phyloP scores from a whole-genome alignment of 805 yeast genomes.

The Myxozyma lipomycoides region DNA sequence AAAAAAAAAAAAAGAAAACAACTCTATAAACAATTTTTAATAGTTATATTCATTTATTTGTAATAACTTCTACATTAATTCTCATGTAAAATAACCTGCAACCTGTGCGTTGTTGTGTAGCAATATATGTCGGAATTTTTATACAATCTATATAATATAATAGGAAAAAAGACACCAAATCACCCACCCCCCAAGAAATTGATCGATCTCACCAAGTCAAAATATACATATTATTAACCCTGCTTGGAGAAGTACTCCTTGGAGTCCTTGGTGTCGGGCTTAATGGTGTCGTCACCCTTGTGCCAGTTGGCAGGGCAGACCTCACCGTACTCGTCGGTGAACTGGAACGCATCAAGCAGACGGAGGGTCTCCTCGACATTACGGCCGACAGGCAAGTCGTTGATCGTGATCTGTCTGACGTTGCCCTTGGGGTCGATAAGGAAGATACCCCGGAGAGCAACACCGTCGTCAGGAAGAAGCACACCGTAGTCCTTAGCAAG shows the following conservation, averaged over 20 bases:
- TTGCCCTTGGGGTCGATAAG: conserved; percentile 92
- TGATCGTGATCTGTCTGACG: conserved; percentile 95
- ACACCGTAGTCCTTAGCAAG: conserved; percentile 97
- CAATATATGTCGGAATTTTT: too few relatives aligned
- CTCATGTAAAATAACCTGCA: too few relatives aligned
- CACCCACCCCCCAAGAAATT: not conserved
- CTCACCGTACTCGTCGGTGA: conserved; percentile 98
- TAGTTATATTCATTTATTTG: too few relatives aligned
- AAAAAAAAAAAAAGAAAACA: too few relatives aligned
- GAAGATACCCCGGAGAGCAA: conserved; percentile 97
- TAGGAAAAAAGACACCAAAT: too few relatives aligned
- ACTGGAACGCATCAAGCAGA: conserved; percentile 98
- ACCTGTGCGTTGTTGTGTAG: too few relatives aligned
- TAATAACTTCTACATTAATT: too few relatives aligned
- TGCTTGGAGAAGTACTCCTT: conserved; percentile 61
- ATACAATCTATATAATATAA: too few relatives aligned
- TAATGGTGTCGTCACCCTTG: conserved; percentile 89
- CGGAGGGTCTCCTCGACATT: conserved; percentile 96
- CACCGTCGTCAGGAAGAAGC: conserved; percentile 90
- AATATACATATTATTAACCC: conserved; percentile 1
- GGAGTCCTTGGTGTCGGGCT: conserved; percentile 72
- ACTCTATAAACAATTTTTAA: too few relatives aligned
- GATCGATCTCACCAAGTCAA: not conserved
- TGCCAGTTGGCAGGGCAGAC: conserved; percentile 99
- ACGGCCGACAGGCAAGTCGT: conserved; percentile 99